Evolutionary conservation across 441 rosid species (phyloP), one percentile per base, ranked within the genome.

Genomic region (Arabidopsis hybrid): DNA sequence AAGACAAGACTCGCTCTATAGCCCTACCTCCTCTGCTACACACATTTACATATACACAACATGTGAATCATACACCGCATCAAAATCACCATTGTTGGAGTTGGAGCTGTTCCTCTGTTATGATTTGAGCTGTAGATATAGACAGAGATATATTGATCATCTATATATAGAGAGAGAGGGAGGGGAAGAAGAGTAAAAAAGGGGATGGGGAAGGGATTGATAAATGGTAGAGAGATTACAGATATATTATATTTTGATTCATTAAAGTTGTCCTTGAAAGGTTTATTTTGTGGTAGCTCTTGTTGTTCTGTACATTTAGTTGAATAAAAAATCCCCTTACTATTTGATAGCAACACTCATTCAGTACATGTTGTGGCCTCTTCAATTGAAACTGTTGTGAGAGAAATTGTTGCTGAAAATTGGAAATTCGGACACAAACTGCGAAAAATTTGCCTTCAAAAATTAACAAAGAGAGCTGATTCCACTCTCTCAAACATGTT

Each of bases 1-100:
- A 92, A 87, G 86, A 95, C 99, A 9, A 84, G 93, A n/a, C 76
- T 77, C 53, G n/a, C 76, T 1, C 72, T 77, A 43, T 77, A 18
- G 31, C 76, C 59, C 29, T 49, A 6, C 31, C 7, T 56, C 60
- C 17, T 49, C 47, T n/a, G 74, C 32, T 55, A 70, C 38, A 51
- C 5, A 56, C 32, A 47, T 56, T 42, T 26, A 36, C 43, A 43
- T 38, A 60, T 49, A 18, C 11, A 57, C 11, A 57, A 62, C 65
- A 46, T 45, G 65, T 49, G 29, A 49, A 49, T 49, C 53, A 69
- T 59, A 69, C 64, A 21, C 26, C 62, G 6, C 53, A 43, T 73
- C 3, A 46, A 61, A 31, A 42, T 60, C 14, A 35, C 62, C 74
- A 68, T 45, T 26, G 74, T 53, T 62, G 59, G 36, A 75, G 60